Percentiles rank a stretch among this genome's conserved stretches.
Conservation (phyloP, 306 rosid genomes). For the Vigna unguiculata region DNA sequence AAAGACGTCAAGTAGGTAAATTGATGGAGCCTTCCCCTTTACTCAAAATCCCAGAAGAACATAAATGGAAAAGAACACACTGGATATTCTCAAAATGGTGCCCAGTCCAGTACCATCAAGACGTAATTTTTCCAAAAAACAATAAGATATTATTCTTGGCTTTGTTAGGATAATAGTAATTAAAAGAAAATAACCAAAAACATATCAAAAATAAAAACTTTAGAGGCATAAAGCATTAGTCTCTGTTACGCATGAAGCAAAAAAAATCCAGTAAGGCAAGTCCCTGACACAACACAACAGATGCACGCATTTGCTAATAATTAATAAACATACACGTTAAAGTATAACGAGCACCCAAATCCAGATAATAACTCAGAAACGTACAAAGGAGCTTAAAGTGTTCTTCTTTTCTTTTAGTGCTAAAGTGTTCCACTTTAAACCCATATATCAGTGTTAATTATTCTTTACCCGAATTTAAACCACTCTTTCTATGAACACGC, state of each 20-base stretch:
- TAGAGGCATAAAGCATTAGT: slow-evolving; percentile 27
- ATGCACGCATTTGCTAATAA: slow-evolving; percentile 1
- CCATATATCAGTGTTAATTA: slow-evolving; percentile 10
- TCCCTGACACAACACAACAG: slow-evolving; percentile 17
- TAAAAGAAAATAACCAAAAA: neutral
- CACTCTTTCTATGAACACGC: slow-evolving; percentile 31
- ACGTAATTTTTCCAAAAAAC: neutral
- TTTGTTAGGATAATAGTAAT: neutral
- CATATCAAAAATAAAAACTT: neutral
- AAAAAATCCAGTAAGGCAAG: neutral
- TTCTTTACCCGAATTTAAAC: slow-evolving; percentile 16
- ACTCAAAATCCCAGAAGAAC: slow-evolving; percentile 17
- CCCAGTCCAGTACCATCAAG: slow-evolving; percentile 24
- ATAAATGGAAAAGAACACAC: neutral
- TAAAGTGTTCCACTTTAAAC: slow-evolving; percentile 7
- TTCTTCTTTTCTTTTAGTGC: neutral
- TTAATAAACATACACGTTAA: neutral
- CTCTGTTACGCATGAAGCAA: slow-evolving; percentile 1
- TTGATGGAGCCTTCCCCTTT: neutral
- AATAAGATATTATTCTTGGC: neutral
- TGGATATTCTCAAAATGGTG: slow-evolving; percentile 19
- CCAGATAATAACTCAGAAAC: slow-evolving; percentile 48
- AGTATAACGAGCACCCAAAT: slow-evolving; percentile 36
- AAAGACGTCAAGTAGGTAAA: slow-evolving; percentile 12
- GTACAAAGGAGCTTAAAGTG: slow-evolving; percentile 41